phyloP scores from a whole-genome alignment of 192 early-diverging fungal genomes.

The Cetraspora pellucida region DNA sequence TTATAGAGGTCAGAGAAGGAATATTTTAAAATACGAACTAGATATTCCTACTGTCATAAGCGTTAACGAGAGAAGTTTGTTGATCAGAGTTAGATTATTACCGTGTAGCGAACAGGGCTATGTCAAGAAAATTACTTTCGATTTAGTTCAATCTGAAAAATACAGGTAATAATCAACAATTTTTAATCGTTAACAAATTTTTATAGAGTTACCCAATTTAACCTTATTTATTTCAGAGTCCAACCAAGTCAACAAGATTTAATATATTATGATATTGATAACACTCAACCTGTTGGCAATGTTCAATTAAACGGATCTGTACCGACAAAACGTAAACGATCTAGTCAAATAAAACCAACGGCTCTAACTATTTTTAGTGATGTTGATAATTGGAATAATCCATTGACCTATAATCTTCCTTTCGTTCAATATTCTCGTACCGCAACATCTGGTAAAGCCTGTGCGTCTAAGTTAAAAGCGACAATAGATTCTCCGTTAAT shows the following conservation, averaged over 20 bases:
- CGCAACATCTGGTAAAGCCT: neutral
- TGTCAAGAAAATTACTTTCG: constrained; percentile 20
- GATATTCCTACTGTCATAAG: constrained; percentile 30
- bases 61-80: constrained; percentile 17
- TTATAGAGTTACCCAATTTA: neutral
- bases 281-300: constrained; percentile 20
- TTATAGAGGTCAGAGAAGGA: constrained; percentile 31
- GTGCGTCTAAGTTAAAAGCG: constrained; percentile 4
- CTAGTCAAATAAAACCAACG: constrained; percentile 32
- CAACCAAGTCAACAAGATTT: constrained; percentile 25
- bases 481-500: constrained; percentile 30
- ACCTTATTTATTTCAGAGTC: constrained; percentile 6
- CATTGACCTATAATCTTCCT: constrained; percentile 32
- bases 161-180: constrained; percentile 20
- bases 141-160: constrained; percentile 34
- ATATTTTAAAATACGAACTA: constrained; percentile 34
- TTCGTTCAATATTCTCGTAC: neutral
- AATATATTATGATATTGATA: constrained; percentile 24
- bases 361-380: constrained; percentile 3
- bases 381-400: constrained; percentile 29
- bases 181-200: neutral
- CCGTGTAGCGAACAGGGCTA: constrained; percentile 5
- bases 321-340: constrained; percentile 8
- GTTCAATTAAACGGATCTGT: constrained; percentile 28
- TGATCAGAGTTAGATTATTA: constrained; percentile 27